Evolutionary conservation across 176 grass and related monocot species (phyloP), one percentile per base, ranked within the genome.

Genomic region (Carex cristatella): DNA sequence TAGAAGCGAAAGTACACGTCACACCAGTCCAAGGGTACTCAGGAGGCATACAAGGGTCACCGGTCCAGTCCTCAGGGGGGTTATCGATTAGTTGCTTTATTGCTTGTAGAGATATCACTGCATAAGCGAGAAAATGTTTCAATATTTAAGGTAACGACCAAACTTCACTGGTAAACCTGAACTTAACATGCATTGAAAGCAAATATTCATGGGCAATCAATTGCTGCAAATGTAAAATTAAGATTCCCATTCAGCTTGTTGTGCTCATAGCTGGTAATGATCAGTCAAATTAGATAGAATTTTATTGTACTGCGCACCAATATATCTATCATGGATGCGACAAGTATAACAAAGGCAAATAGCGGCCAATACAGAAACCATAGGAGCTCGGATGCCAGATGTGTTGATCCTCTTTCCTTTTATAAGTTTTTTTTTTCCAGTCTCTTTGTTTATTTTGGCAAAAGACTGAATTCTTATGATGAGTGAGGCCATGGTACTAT

Each of bases 11-110:
- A 74, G 85, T 42, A 87, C 96, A 98, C 72, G 87, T 95, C 87
- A 98, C 83, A 88, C 96, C 96, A 68, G 69, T 88, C 96, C 96
- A 98, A 83, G 91, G 70, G 87, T 95, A 98, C 82, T 82, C 93
- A 30, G 13, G 44, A 78, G 96, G 96, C 91, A 90, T 94, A 84
- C 96, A 98, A 79, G 96, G 96, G 88, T 98, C 96, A 56, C 93
- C 96, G 82, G 64, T 92, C 96, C 96, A 98, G 89, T 95, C 96
- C 70, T 87, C 83, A 79, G 96, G 93, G 81, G 86, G 69, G 87
- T 85, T 88, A 51, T 27, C 15, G 37, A 98, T 92, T 23, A 6
- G 86, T 74, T 71, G 65, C 87, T 89, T 98, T 44, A 98, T 88
- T 68, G 68, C 84, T 65, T 88, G 87, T 61, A 98, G 65, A 30